These are phyloP conservation scores for Flaveria linearis DNA, from an alignment of 129 eudicot species.

Conservation along the genomic window DNA sequence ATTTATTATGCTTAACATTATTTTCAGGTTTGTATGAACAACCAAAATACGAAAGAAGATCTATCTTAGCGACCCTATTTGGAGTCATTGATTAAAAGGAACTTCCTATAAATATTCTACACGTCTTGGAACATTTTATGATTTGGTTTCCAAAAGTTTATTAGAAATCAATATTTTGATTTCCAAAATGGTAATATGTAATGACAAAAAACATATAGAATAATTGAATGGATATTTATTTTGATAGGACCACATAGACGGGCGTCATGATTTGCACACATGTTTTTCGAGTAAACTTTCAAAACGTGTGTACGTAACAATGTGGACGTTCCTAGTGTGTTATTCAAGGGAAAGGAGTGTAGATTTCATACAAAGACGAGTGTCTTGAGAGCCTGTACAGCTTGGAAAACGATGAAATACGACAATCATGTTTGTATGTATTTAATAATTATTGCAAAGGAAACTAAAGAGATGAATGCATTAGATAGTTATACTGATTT, in stretches of 20 bases:
- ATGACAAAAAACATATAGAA: not conserved
- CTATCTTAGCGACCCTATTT: not conserved
- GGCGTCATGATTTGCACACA: not conserved
- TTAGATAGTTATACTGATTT: too few relatives aligned
- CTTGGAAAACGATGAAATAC: too few relatives aligned
- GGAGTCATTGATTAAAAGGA: not conserved
- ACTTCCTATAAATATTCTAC: not conserved
- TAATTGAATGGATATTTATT: not conserved
- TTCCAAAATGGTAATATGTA: not conserved
- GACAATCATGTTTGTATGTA: too few relatives aligned
- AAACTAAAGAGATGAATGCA: too few relatives aligned
- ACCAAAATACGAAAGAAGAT: too few relatives aligned
- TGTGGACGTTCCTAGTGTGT: not conserved
- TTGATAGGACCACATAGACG: not conserved
- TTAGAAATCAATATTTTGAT: not conserved
- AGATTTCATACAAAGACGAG: not conserved
- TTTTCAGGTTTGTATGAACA: not conserved
- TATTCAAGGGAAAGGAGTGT: too few relatives aligned
- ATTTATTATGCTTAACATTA: too few relatives aligned
- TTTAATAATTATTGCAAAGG: too few relatives aligned
- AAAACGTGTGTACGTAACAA: conserved; percentile 1
- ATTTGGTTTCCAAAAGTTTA: not conserved
- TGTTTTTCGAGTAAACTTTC: not conserved
- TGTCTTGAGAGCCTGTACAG: not conserved
- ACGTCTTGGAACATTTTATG: not conserved